These are phyloP conservation scores for Dactylonectria estremocensis DNA, from an alignment of 2,329 filamentous ascomycete species.

Conservation along the genomic window DNA sequence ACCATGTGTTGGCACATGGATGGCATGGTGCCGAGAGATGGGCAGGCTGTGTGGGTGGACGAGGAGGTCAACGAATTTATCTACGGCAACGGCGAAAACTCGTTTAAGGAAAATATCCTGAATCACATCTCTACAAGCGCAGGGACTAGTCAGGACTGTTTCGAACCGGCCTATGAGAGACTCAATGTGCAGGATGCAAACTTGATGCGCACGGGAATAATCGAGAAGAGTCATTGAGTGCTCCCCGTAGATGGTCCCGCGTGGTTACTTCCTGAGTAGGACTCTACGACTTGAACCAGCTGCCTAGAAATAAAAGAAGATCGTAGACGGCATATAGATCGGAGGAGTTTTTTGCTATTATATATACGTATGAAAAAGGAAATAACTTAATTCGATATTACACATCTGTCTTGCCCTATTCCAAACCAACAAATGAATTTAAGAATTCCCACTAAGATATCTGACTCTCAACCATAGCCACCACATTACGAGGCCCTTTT, in stretches of 20 bases:
- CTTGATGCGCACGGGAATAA: not conserved
- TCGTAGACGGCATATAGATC: too few species aligned
- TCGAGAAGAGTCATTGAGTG: not conserved
- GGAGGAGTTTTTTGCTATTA: too few species aligned
- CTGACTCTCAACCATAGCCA: not conserved
- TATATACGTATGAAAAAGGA: too few species aligned
- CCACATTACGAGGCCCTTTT: not conserved
- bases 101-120: not conserved
- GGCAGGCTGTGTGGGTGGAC: conserved; percentile 8
- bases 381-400: not conserved
- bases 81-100: conserved; percentile 4
- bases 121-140: not conserved
- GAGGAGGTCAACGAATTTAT: conserved; percentile 11
- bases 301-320: too few species aligned
- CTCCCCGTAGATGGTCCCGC: not conserved
- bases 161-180: conserved; percentile 7
- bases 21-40: not conserved
- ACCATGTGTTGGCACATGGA: conserved; percentile 4
- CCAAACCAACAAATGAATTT: not conserved
- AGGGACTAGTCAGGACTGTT: conserved; percentile 3
- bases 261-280: not conserved
- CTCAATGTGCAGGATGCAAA: not conserved
- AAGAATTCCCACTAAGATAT: not conserved
- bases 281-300: not conserved
- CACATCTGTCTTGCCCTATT: not conserved